Evolutionary conservation across 441 rosid genomes (phyloP).

Genomic region (Sinapis alba): DNA sequence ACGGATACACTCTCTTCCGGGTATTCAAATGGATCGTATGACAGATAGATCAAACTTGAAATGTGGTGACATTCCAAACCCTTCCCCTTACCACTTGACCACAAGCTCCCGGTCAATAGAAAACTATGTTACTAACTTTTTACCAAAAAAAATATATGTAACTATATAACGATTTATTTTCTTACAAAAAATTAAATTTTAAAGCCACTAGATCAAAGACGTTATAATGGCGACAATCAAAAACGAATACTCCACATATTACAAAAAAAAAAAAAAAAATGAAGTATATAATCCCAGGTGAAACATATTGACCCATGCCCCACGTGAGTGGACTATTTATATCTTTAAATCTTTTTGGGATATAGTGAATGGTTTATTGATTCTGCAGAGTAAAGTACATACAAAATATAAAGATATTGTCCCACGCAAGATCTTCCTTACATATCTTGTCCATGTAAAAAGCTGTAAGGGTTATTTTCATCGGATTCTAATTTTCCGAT

Average conservation of each 20-base stretch:
- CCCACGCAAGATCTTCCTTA: slow-evolving; percentile 33
- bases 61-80: too few relatives aligned
- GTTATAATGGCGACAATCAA: neutral
- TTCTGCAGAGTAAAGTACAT: slow-evolving; percentile 25
- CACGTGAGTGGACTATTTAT: slow-evolving; percentile 34
- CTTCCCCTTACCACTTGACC: too few relatives aligned
- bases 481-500: slow-evolving; percentile 12
- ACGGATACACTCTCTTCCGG: too few relatives aligned
- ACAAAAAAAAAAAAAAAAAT: neutral
- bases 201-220: neutral
- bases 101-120: too few relatives aligned
- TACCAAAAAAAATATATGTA: neutral
- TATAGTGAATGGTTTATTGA: slow-evolving; percentile 25
- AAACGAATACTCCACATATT: neutral
- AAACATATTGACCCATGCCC: slow-evolving; percentile 38
- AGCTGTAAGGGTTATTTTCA: slow-evolving; percentile 7
- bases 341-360: neutral
- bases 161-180: neutral
- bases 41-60: too few relatives aligned
- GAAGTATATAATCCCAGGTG: slow-evolving; percentile 19
- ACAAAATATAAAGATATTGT: slow-evolving; percentile 4
- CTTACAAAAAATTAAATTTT: neutral
- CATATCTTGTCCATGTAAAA: slow-evolving; percentile 22
- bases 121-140: too few relatives aligned
- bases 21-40: too few relatives aligned